Evolutionary conservation across 305 asterid genomes (phyloP).

Genomic region (Plantago coronopus): DNA sequence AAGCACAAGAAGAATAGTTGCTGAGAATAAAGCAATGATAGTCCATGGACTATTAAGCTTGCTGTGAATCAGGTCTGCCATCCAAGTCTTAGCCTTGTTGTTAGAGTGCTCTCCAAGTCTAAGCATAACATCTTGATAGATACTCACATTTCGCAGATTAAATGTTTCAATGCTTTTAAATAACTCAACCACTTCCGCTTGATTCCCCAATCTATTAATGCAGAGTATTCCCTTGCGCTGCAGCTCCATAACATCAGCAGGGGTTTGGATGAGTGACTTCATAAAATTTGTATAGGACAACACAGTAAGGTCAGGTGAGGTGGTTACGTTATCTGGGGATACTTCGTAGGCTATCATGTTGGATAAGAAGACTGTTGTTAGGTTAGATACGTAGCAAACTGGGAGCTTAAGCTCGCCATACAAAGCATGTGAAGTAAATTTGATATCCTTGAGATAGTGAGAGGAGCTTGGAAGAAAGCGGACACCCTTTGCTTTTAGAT

Average conservation of each 20-base stretch:
- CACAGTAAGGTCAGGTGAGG: neutral
- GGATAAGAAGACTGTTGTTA: neutral
- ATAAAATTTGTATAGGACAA: conserved; percentile 17
- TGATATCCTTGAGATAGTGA: conserved; percentile 16
- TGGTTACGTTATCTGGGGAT: neutral
- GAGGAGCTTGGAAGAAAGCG: conserved; percentile 17
- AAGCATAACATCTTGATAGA: conserved; percentile 3
- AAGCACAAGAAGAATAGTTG: conserved; percentile 14
- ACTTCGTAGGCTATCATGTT: conserved; percentile 21
- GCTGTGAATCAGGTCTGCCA: conserved; percentile 16
- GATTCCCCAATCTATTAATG: conserved; percentile 8
- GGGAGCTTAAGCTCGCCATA: conserved; percentile 25
- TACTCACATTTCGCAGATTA: neutral
- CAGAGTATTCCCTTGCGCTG: conserved; percentile 14
- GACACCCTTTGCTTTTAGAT: conserved; percentile 36
- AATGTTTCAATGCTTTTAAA: conserved; percentile 10
- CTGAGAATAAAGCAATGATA: conserved; percentile 20
- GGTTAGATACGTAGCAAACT: neutral
- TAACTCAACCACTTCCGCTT: conserved; percentile 16
- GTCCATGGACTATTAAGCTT: conserved; percentile 23
- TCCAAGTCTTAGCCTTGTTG: conserved; percentile 23
- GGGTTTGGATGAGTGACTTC: conserved; percentile 21
- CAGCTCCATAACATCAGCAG: conserved; percentile 17
- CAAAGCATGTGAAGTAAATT: conserved; percentile 21
- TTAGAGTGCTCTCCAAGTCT: conserved; percentile 11